These are phyloP conservation scores for Russula brevipes DNA, from an alignment of 768 basidiomycete species.

Conservation along the genomic window DNA sequence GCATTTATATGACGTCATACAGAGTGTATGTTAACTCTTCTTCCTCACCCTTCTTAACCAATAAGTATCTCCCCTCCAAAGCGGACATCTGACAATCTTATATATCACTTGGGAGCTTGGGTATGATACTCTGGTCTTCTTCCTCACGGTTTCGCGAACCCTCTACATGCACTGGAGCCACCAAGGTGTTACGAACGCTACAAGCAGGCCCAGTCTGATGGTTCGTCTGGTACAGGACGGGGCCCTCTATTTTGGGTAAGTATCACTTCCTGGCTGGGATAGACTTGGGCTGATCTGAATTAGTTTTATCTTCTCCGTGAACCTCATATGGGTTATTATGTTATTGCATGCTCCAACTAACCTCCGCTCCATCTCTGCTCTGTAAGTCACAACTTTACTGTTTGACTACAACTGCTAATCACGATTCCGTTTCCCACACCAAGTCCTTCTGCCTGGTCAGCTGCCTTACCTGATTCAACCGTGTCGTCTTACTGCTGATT, in stretches of 20 bases:
- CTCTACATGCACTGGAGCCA: slow-evolving; percentile 21
- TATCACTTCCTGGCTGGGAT: background rate
- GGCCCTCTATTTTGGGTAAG: slow-evolving; percentile 24
- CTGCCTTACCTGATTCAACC: background rate
- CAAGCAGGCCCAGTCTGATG: background rate
- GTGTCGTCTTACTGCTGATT: background rate
- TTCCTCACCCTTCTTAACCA: background rate
- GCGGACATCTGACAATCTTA: slow-evolving; percentile 18
- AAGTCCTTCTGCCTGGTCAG: slow-evolving; percentile 24
- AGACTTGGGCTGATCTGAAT: background rate
- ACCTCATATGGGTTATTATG: slow-evolving; percentile 25
- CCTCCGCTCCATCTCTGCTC: slow-evolving; percentile 22
- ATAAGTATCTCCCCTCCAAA: background rate
- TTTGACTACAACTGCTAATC: background rate
- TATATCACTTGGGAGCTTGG: slow-evolving; percentile 25
- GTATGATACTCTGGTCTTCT: slow-evolving; percentile 21
- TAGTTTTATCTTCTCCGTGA: slow-evolving; percentile 24
- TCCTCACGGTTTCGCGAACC: slow-evolving; percentile 23
- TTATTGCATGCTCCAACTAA: slow-evolving; percentile 24
- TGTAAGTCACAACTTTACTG: slow-evolving; percentile 13
- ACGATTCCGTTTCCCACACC: background rate
- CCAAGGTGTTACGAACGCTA: background rate
- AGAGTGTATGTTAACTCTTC: slow-evolving; percentile 8
- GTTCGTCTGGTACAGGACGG: slow-evolving; percentile 18
- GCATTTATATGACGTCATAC: slow-evolving; percentile 22